phyloP scores from a whole-genome alignment of 495 filamentous ascomycete genomes.

The Neurospora sp. region DNA sequence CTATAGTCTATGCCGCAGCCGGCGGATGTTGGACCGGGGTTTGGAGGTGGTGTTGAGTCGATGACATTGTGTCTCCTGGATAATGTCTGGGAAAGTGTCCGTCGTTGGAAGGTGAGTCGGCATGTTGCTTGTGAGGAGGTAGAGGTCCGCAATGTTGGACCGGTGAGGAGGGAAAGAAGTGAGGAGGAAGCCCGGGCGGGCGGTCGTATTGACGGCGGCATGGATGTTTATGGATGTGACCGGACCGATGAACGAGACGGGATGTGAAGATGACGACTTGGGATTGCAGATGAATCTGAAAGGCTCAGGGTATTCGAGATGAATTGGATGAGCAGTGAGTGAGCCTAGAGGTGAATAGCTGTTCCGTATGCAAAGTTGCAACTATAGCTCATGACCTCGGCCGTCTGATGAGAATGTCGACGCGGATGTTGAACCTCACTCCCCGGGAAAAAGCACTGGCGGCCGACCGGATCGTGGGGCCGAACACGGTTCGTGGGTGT shows the following conservation, averaged over 20 bases:
- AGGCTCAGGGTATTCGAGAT: background rate
- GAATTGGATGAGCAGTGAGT: background rate
- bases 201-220: background rate
- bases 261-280: background rate
- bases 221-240: background rate
- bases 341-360: background rate
- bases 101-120: background rate
- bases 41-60: background rate
- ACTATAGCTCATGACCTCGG: background rate
- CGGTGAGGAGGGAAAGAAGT: background rate
- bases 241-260: background rate
- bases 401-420: background rate
- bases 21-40: background rate
- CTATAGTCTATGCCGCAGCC: constrained; percentile 1
- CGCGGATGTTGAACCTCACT: background rate
- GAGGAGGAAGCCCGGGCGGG: background rate
- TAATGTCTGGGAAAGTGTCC: background rate
- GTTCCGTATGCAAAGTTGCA: background rate
- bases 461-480: background rate
- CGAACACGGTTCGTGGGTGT: background rate
- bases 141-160: background rate
- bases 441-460: background rate
- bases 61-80: background rate
- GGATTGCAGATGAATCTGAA: background rate
- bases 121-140: background rate